Conservation (phyloP, 2,329 filamentous ascomycete species). For the Alternaria sp. region DNA sequence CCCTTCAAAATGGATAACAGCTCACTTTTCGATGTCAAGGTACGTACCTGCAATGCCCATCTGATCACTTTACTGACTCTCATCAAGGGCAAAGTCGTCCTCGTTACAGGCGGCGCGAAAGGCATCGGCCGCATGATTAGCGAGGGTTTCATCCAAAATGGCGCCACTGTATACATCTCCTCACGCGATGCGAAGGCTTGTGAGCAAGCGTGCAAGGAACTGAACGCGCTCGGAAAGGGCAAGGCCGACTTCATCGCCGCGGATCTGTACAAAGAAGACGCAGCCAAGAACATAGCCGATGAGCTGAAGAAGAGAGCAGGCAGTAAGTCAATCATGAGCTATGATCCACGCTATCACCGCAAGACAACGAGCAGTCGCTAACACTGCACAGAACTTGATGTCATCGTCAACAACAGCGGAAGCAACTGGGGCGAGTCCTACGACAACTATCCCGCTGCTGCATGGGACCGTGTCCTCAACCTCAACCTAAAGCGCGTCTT, state of each 20-base stretch:
- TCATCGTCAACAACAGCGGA: constrained; percentile 71
- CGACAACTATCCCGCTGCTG: constrained; percentile 60
- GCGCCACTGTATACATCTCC: constrained; percentile 72
- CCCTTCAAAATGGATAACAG: constrained; percentile 41
- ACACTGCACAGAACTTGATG: constrained; percentile 56
- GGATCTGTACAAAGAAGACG: constrained; percentile 68
- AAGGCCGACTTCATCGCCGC: constrained; percentile 65
- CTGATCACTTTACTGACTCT: neutral
- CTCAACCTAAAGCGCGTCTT: constrained; percentile 69
- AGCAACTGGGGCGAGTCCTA: constrained; percentile 68
- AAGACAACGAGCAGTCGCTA: neutral
- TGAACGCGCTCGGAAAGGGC: constrained; percentile 63
- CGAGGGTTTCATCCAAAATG: constrained; percentile 68
- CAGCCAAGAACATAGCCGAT: constrained; percentile 63
- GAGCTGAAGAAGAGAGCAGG: constrained; percentile 61
- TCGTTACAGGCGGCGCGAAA: constrained; percentile 58
- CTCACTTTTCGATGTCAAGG: constrained; percentile 47
- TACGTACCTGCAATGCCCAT: constrained; percentile 9
- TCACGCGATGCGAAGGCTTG: constrained; percentile 68
- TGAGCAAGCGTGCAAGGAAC: constrained; percentile 63
- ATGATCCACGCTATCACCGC: rapidly evolving
- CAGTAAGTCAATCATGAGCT: constrained; percentile 33
- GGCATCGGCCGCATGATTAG: constrained; percentile 73
- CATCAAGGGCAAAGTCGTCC: constrained; percentile 51
- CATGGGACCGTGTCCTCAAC: constrained; percentile 65